Evolutionary conservation across 306 rosid genomes (phyloP).

Genomic region (Quercus dentata): DNA sequence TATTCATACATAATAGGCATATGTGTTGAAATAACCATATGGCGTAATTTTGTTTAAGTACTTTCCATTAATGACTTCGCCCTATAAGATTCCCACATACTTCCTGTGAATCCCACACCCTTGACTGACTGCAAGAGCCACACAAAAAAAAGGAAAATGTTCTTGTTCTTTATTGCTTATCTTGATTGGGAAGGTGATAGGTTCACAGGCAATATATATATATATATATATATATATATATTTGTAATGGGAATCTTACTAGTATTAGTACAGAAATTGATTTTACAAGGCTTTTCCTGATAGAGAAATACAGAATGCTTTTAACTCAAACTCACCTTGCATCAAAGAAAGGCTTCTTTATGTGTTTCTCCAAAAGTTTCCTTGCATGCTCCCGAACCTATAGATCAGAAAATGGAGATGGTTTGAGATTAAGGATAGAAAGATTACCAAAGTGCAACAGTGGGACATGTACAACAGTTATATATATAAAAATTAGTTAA

Average conservation of each 20-base stretch:
- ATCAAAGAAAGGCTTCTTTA: slow-evolving; percentile 78
- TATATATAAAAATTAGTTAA: no score
- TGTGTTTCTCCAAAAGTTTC: slow-evolving; percentile 79
- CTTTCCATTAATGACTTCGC: no score
- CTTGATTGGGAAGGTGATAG: background rate
- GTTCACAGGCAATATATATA: background rate
- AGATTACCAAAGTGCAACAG: slow-evolving; percentile 8
- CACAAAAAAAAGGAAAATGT: background rate
- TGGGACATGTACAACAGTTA: background rate
- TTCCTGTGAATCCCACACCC: background rate
- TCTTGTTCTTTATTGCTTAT: background rate
- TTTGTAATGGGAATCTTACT: background rate
- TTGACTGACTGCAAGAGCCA: background rate
- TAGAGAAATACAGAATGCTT: background rate
- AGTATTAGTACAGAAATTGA: background rate
- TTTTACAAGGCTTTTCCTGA: background rate
- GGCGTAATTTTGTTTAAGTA: no score
- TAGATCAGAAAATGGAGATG: slow-evolving; percentile 9
- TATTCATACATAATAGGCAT: no score
- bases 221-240: background rate
- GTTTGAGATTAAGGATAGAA: slow-evolving; percentile 5
- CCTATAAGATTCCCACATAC: background rate
- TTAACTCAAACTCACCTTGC: slow-evolving; percentile 51
- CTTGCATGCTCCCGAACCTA: slow-evolving; percentile 97
- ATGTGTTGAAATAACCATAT: no score